Conservation (phyloP, 305 asterid genomes). For the Fraxinus sp. region DNA sequence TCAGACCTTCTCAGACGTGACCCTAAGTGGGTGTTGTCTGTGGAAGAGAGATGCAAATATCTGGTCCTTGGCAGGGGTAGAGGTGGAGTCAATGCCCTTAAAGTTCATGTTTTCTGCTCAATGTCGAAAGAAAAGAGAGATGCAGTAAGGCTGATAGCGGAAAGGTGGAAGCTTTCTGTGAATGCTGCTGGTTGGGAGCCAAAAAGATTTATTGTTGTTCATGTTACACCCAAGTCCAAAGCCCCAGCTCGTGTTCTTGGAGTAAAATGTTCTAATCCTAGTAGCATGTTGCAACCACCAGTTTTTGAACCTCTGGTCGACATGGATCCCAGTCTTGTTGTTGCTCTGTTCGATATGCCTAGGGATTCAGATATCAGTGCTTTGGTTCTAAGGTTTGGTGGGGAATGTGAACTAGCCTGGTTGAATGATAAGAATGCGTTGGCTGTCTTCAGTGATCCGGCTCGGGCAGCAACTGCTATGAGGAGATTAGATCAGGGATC, state of each 20-base stretch:
- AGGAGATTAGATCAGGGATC: conserved; percentile 97
- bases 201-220: conserved; percentile 68
- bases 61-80: conserved; percentile 78
- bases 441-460: conserved; percentile 89
- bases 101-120: conserved; percentile 84
- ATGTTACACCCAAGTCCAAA: conserved; percentile 79
- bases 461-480: conserved; percentile 92
- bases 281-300: conserved; percentile 36
- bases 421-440: conserved; percentile 89
- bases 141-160: conserved; percentile 77
- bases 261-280: conserved; percentile 42
- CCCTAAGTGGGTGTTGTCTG: conserved; percentile 77
- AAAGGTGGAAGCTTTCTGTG: conserved; percentile 88
- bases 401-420: conserved; percentile 98
- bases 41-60: conserved; percentile 85
- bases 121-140: conserved; percentile 89
- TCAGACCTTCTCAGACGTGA: conserved; percentile 88
- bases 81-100: conserved; percentile 62
- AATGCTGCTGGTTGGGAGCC: conserved; percentile 98
- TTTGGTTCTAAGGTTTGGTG: conserved; percentile 84
- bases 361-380: conserved; percentile 97
- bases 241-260: conserved; percentile 84
- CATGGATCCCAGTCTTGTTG: conserved; percentile 97
- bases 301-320: conserved; percentile 70
- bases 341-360: conserved; percentile 79